Percentiles rank a stretch among this genome's conserved stretches.
phyloP scores from a whole-genome alignment of 257 asterid species.

The Salvia rosmarinus region DNA sequence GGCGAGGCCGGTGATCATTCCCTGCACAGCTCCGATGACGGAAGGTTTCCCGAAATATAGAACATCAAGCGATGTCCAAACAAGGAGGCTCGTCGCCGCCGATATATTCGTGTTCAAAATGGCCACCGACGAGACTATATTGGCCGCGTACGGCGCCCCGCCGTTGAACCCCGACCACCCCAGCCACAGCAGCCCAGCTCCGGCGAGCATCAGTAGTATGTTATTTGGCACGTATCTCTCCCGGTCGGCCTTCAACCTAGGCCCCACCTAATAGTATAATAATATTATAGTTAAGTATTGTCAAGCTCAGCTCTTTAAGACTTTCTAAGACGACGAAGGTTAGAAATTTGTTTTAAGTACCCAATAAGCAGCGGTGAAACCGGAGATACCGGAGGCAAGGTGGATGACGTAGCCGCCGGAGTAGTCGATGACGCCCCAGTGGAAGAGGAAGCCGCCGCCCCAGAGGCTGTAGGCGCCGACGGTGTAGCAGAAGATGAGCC shows the following conservation, averaged over 20 bases:
- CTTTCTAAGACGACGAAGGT: too few relatives aligned
- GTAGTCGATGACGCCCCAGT: slow-evolving; percentile 93
- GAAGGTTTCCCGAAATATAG: slow-evolving; percentile 86
- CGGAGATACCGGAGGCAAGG: slow-evolving; percentile 86
- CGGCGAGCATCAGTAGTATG: slow-evolving; percentile 78
- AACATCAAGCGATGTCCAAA: slow-evolving; percentile 89
- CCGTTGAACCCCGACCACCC: slow-evolving; percentile 99
- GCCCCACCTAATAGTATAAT: slow-evolving; percentile 63
- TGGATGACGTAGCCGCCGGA: slow-evolving; percentile 94
- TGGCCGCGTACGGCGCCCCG: slow-evolving; percentile 90
- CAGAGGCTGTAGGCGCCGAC: slow-evolving; percentile 84
- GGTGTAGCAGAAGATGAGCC: slow-evolving; percentile 80
- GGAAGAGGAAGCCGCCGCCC: slow-evolving; percentile 94
- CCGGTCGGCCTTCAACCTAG: slow-evolving; percentile 76
- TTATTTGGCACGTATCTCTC: slow-evolving; percentile 91
- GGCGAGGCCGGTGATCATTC: slow-evolving; percentile 93
- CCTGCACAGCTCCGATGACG: slow-evolving; percentile 88
- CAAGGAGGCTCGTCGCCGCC: slow-evolving; percentile 89
- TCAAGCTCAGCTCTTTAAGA: too few relatives aligned
- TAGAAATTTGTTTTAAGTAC: slow-evolving; percentile 31
- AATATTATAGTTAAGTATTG: too few relatives aligned
- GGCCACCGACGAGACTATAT: slow-evolving; percentile 69
- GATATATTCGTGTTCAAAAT: slow-evolving; percentile 75
- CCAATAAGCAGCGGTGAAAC: slow-evolving; percentile 96
- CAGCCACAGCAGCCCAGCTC: slow-evolving; percentile 94